Conservation (phyloP, 192 early-diverging fungal genomes). For the Gonapodya sp. region DNA sequence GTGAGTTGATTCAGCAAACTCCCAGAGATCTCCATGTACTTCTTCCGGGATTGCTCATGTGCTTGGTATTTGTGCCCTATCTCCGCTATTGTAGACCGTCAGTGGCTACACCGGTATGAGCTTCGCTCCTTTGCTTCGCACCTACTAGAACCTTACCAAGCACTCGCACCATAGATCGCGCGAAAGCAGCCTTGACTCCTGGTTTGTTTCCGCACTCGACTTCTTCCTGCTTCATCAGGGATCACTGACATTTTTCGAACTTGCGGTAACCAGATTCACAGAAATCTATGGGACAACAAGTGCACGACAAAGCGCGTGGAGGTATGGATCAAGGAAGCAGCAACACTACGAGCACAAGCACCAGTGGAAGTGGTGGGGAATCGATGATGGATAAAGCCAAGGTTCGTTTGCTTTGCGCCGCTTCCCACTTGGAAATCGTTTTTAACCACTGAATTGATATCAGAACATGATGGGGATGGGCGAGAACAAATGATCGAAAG, state of each 20-base stretch:
- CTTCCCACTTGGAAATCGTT: not conserved
- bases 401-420: not conserved
- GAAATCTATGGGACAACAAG: too few relatives aligned
- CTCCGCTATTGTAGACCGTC: not conserved
- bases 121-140: not conserved
- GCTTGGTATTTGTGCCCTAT: too few relatives aligned
- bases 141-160: not conserved
- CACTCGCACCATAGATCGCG: too few relatives aligned
- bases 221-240: too few relatives aligned
- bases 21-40: not conserved
- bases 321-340: too few relatives aligned
- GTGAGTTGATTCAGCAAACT: not conserved
- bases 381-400: not conserved
- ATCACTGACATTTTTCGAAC: too few relatives aligned
- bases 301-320: too few relatives aligned
- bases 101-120: not conserved
- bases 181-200: too few relatives aligned
- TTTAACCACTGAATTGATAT: not conserved
- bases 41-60: not conserved
- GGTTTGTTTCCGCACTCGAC: too few relatives aligned
- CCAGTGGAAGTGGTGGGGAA: too few relatives aligned
- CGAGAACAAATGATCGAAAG: not conserved
- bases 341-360: too few relatives aligned
- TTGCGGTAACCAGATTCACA: too few relatives aligned
- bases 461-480: not conserved